Evolutionary conservation across 306 rosid genomes (phyloP), one percentile per base, ranked within the genome.

Genomic region (Glycine soja): DNA sequence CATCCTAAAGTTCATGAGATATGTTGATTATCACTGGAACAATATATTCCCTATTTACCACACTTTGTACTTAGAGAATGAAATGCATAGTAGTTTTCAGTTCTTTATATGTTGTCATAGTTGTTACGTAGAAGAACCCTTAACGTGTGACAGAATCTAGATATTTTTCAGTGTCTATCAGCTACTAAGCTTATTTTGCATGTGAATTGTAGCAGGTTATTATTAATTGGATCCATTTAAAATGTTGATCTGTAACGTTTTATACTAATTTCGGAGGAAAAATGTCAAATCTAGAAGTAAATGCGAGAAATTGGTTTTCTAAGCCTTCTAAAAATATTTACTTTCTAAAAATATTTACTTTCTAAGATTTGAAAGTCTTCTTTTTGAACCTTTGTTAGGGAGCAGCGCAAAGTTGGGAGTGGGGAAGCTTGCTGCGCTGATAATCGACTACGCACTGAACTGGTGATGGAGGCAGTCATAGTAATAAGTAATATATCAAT

Each of bases 381-480:
- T 15, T 52, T 30, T 67, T 71, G 34, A 80, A 74, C 72, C 70
- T 48, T 19, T 84, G 43, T 74, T 63, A 95, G 99, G 88, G 93
- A 90, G 83, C 82, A 82, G 76, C 90, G 93, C 81, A 93, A 88
- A 88, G 85, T 91, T 87, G 98, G 99, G 70, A 78, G 86, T 74
- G 99, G 98, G 50, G 85, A 78, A 34, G 90, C 89, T 77, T 88
- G 84, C 83, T 76, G 86, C 83, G 70, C 66, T 45, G 90, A 84
- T 73, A 88, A 64, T 80, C 81, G 42, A 63, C 81, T 73, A 54
- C 76, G 82, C 69, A 34, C 80, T 72, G 91, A 79, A 77, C 84
- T 90, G 81, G 80, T 84, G 74, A 87, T 87, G 88, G 97, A 95
- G 81, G 94, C 88, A 32, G 96, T 91, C 83, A 84, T 93, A 45